These are phyloP conservation scores for Leptographium flavum DNA, from an alignment of 2,329 filamentous ascomycete genomes.

Conservation along the genomic window DNA sequence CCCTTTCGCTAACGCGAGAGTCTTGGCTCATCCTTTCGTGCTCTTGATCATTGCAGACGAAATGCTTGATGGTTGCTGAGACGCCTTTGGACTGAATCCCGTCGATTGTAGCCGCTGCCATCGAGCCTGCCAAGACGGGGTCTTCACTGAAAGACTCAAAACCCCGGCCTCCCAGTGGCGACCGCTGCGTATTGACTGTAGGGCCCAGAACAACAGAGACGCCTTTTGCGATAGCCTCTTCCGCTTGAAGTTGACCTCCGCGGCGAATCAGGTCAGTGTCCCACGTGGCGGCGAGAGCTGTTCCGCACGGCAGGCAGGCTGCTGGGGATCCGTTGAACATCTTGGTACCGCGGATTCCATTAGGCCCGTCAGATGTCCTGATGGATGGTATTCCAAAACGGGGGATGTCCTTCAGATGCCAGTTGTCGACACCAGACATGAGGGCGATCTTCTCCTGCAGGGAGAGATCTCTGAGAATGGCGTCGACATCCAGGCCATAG, in stretches of 20 bases:
- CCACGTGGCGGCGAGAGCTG: slow-evolving; percentile 48
- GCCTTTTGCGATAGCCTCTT: slow-evolving; percentile 52
- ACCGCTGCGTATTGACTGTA: slow-evolving; percentile 26
- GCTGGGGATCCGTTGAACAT: slow-evolving; percentile 25
- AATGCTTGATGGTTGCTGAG: slow-evolving; percentile 25
- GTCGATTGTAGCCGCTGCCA: slow-evolving; percentile 20
- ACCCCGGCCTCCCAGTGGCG: slow-evolving; percentile 23
- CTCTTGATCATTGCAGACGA: slow-evolving; percentile 26
- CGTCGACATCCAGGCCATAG: too few relatives aligned
- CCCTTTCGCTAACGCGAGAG: slow-evolving; percentile 22
- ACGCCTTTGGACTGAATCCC: slow-evolving; percentile 22
- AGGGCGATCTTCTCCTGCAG: too few relatives aligned
- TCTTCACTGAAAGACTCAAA: slow-evolving; percentile 26
- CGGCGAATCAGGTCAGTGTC: slow-evolving; percentile 46
- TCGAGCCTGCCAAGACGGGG: slow-evolving; percentile 22
- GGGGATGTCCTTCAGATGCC: too few relatives aligned
- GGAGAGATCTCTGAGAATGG: too few relatives aligned
- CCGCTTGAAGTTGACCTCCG: slow-evolving; percentile 51
- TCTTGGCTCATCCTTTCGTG: slow-evolving; percentile 21
- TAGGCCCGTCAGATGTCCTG: slow-evolving; percentile 21
- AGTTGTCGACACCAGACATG: too few relatives aligned
- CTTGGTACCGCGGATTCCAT: slow-evolving; percentile 19
- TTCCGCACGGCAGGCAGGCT: slow-evolving; percentile 28
- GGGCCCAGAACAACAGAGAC: slow-evolving; percentile 55
- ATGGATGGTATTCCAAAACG: too few relatives aligned